A percentile compares a stretch with the other conserved stretches of the same genome.
These are phyloP conservation scores for Brassica juncea DNA, from an alignment of 345 rosid genomes.

Conservation along the genomic window DNA sequence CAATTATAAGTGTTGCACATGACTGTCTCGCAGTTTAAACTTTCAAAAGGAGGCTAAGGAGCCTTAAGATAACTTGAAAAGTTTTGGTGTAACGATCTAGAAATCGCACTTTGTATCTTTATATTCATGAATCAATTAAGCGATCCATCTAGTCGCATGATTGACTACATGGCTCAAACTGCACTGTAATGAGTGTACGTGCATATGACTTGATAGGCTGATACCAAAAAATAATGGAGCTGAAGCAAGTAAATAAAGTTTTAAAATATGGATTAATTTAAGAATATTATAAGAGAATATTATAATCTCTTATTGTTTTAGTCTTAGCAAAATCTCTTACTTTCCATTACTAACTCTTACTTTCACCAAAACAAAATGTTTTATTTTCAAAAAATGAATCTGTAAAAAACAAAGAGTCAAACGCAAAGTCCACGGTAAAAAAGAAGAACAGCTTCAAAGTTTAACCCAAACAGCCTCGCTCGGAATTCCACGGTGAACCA, in stretches of 20 bases:
- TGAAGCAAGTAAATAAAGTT: neutral
- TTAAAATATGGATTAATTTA: neutral
- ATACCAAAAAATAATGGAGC: neutral
- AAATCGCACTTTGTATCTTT: neutral
- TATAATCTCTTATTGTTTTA: neutral
- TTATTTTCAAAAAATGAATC: neutral
- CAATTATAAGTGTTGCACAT: neutral
- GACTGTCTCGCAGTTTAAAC: neutral
- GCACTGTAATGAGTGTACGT: neutral
- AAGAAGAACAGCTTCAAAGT: slow-evolving; percentile 40
- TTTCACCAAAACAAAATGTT: slow-evolving; percentile 2
- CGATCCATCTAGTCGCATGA: neutral
- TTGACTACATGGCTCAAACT: neutral
- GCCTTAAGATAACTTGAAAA: neutral
- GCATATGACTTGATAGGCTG: neutral
- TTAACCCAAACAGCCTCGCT: slow-evolving; percentile 66
- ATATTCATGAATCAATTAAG: slow-evolving; percentile 3
- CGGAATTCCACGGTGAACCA: slow-evolving; percentile 64
- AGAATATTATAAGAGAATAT: neutral
- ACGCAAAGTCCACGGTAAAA: neutral
- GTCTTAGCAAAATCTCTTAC: too few species aligned
- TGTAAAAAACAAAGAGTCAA: slow-evolving; percentile 3
- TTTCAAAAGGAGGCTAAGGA: neutral
- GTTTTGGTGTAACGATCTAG: neutral
- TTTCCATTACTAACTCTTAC: slow-evolving; percentile 9